Conservation (phyloP, 345 rosid genomes). For the Citrus cavaleriei region DNA sequence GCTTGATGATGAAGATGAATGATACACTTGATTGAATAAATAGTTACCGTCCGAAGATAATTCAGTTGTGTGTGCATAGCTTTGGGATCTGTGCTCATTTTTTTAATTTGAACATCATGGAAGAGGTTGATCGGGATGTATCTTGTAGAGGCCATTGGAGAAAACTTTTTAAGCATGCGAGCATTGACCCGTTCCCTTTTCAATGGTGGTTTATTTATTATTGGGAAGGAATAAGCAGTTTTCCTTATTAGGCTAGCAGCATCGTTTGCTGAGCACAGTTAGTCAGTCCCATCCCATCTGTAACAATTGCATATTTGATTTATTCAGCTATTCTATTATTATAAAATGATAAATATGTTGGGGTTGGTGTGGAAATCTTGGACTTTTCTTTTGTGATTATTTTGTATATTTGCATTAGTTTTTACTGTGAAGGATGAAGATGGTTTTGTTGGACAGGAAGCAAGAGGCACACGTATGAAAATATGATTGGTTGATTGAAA, state of each 20-base stretch:
- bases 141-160: slow-evolving; percentile 3
- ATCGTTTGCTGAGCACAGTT: slow-evolving; percentile 1
- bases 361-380: no score
- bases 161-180: slow-evolving; percentile 5
- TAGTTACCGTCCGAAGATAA: neutral
- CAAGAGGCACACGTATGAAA: no score
- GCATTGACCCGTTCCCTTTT: slow-evolving; percentile 25
- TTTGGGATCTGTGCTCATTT: slow-evolving; percentile 25
- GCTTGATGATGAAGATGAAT: slow-evolving; percentile 54
- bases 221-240: slow-evolving; percentile 28
- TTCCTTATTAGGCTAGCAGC: slow-evolving; percentile 12
- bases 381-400: neutral
- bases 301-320: slow-evolving; percentile 26
- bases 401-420: no score
- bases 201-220: slow-evolving; percentile 16
- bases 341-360: neutral
- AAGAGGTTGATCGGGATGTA: neutral
- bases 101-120: slow-evolving; percentile 26
- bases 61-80: slow-evolving; percentile 15
- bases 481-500: no score
- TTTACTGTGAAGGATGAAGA: no score
- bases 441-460: no score
- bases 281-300: neutral
- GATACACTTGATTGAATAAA: slow-evolving; percentile 15
- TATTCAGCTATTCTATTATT: slow-evolving; percentile 24